A percentile compares a stretch with the other conserved stretches of the same genome.
phyloP scores from a whole-genome alignment of 2,329 filamentous ascomycete genomes.

The Colletotrichum filicis region DNA sequence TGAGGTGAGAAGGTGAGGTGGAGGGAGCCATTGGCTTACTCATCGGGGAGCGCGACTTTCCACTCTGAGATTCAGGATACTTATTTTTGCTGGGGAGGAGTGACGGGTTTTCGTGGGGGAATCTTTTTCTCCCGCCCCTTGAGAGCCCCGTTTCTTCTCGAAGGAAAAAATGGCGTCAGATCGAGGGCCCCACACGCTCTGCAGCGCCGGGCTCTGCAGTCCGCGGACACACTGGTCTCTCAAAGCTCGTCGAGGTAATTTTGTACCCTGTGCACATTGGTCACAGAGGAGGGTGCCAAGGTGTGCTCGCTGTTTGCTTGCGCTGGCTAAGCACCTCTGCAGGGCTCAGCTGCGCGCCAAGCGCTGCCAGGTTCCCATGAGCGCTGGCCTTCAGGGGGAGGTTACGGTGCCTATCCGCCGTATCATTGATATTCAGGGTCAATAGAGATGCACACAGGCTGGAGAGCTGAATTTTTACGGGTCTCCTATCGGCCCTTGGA shows the following conservation, averaged over 20 bases:
- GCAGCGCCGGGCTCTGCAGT: constrained; percentile 1
- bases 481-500: not conserved
- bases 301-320: not conserved
- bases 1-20: not conserved
- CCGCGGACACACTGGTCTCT: not conserved
- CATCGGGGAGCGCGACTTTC: not conserved
- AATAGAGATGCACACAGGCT: not conserved
- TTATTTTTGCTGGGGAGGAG: not conserved
- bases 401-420: not conserved
- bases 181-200: constrained; percentile 10
- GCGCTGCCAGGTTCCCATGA: not conserved
- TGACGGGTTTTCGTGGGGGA: constrained; percentile 28
- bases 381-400: not conserved
- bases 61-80: not conserved
- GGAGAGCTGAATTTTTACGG: not conserved
- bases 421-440: not conserved
- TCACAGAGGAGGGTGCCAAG: not conserved
- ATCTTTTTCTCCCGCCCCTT: not conserved
- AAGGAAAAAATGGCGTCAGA: constrained; percentile 34
- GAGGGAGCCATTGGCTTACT: not conserved
- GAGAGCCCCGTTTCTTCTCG: constrained; percentile 30
- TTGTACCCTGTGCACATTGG: not conserved
- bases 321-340: not conserved
- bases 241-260: not conserved
- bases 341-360: constrained; percentile 15